phyloP scores from a whole-genome alignment of 2,329 filamentous ascomycete genomes.

The Penicillium frequentans region DNA sequence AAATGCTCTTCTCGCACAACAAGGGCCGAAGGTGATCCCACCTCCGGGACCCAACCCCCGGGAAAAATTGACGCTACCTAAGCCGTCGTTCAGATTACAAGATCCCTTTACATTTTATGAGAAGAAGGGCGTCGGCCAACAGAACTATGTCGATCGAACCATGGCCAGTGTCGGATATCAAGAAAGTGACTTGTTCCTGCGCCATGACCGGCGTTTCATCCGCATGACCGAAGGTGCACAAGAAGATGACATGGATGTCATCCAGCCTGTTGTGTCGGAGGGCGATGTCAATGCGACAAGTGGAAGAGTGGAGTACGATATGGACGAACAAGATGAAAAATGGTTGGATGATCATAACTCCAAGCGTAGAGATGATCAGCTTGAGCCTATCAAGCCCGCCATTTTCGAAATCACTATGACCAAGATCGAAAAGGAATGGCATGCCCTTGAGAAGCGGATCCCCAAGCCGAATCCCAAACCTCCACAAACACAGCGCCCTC shows the following conservation, averaged over 20 bases:
- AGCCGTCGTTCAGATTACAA: slow-evolving; percentile 47
- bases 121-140: slow-evolving; percentile 78
- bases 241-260: slow-evolving; percentile 63
- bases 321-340: slow-evolving; percentile 98
- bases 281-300: slow-evolving; percentile 60
- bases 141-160: slow-evolving; percentile 90
- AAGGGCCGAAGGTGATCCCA: slow-evolving; percentile 53
- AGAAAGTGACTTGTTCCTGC: slow-evolving; percentile 84
- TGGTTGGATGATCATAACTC: slow-evolving; percentile 87
- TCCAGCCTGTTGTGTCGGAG: slow-evolving; percentile 56
- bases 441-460: slow-evolving; percentile 91
- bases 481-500: slow-evolving; percentile 86
- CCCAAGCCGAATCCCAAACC: slow-evolving; percentile 96
- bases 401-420: slow-evolving; percentile 98
- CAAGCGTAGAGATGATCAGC: slow-evolving; percentile 69
- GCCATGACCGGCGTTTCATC: slow-evolving; percentile 71
- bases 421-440: slow-evolving; percentile 98
- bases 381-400: slow-evolving; percentile 84
- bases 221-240: slow-evolving; percentile 62
- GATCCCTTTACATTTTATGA: slow-evolving; percentile 59
- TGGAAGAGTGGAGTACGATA: slow-evolving; percentile 94
- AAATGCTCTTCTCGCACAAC: slow-evolving; percentile 59
- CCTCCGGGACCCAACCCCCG: slow-evolving; percentile 52
- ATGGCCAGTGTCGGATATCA: slow-evolving; percentile 97
- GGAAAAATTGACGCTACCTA: slow-evolving; percentile 50